phyloP scores from a whole-genome alignment of 495 filamentous ascomycete species.

The Sphaerosporella brunnea region DNA sequence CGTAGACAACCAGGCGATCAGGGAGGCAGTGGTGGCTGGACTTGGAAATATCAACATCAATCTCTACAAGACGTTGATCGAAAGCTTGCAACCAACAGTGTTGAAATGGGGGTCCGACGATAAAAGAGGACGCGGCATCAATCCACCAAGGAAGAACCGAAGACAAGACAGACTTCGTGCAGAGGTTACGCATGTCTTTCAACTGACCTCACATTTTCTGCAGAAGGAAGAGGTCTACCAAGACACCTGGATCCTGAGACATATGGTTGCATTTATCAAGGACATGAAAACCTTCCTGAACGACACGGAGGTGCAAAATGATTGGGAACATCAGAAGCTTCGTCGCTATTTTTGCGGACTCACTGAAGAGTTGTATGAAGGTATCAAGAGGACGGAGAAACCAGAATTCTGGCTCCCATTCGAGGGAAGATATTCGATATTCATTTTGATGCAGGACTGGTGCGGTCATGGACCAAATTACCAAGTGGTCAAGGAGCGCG shows the following conservation, averaged over 20 bases:
- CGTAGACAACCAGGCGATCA: constrained; percentile 52
- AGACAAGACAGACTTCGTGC: constrained; percentile 74
- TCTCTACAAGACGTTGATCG: constrained; percentile 81
- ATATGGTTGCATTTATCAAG: constrained; percentile 76
- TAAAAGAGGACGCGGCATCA: constrained; percentile 37
- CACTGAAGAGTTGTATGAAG: constrained; percentile 81
- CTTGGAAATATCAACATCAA: constrained; percentile 89
- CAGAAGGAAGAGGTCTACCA: constrained; percentile 59
- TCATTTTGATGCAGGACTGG: constrained; percentile 96
- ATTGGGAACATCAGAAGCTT: constrained; percentile 88
- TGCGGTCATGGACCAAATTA: constrained; percentile 94
- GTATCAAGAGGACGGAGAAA: constrained; percentile 64
- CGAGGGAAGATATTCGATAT: constrained; percentile 80
- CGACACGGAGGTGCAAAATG: constrained; percentile 83
- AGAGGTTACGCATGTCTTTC: constrained; percentile 89
- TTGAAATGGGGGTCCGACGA: constrained; percentile 25
- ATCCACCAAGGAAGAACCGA: constrained; percentile 57
- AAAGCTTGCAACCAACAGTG: constrained; percentile 74
- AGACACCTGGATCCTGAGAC: constrained; percentile 84
- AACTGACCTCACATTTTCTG: constrained; percentile 81
- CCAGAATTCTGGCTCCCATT: constrained; percentile 89
- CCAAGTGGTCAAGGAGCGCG: constrained; percentile 56
- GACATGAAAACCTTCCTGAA: constrained; percentile 85
- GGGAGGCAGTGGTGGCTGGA: constrained; percentile 80
- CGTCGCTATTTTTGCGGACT: constrained; percentile 86